Conservation (phyloP, 805 yeast species). For the Yarrowia sp. region DNA sequence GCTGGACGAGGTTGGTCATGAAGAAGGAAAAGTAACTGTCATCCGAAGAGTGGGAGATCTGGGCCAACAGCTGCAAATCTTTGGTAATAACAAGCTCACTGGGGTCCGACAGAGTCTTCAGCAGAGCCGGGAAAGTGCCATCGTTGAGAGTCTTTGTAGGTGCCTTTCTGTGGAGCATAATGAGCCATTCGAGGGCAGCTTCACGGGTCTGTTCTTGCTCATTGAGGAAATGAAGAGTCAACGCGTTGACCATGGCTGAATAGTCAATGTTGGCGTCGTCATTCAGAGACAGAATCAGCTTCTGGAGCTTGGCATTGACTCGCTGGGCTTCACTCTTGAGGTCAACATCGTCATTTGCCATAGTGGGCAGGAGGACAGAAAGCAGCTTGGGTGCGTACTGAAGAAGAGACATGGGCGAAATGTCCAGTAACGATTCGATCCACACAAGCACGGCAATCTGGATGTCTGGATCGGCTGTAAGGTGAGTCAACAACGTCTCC, state of each 20-base stretch:
- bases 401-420: conserved; percentile 72
- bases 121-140: conserved; percentile 68
- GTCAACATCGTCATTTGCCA: conserved; percentile 50
- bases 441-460: conserved; percentile 78
- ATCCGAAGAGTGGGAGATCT: conserved; percentile 65
- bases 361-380: conserved; percentile 60
- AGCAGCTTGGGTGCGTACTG: conserved; percentile 72
- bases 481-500: conserved; percentile 73
- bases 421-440: conserved; percentile 68
- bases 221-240: conserved; percentile 67
- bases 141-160: conserved; percentile 54
- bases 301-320: conserved; percentile 57
- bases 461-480: conserved; percentile 69
- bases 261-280: conserved; percentile 43
- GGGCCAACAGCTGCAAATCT: conserved; percentile 67
- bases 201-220: conserved; percentile 78
- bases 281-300: conserved; percentile 47
- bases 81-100: conserved; percentile 74
- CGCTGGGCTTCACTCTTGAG: conserved; percentile 53
- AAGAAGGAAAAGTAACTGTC: conserved; percentile 74
- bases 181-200: conserved; percentile 86
- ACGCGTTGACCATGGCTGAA: conserved; percentile 61
- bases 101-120: conserved; percentile 70
- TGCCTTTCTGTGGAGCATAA: conserved; percentile 69
- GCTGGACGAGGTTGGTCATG: conserved; percentile 62